Percentiles rank a stretch among this genome's conserved stretches.
phyloP scores from a whole-genome alignment of 768 basidiomycete species.

The Hypholoma fasciculare region DNA sequence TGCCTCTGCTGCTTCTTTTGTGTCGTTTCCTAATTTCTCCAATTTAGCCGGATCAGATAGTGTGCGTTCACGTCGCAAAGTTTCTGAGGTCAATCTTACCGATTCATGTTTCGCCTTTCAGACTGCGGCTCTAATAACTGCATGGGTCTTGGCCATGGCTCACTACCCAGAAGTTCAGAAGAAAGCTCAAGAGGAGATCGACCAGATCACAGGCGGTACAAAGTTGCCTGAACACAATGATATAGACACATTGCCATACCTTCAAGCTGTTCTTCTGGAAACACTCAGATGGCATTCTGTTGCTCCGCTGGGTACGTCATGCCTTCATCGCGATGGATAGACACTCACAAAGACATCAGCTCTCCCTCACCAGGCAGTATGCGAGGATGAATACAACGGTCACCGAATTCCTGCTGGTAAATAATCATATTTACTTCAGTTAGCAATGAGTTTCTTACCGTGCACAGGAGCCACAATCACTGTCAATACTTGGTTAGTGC shows the following conservation, averaged over 20 bases:
- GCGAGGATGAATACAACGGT: slow-evolving; percentile 33
- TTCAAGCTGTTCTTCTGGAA: slow-evolving; percentile 45
- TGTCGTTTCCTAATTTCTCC: not conserved
- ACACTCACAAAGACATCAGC: slow-evolving; percentile 18
- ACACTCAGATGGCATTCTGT: slow-evolving; percentile 40
- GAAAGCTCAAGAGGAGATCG: slow-evolving; percentile 44
- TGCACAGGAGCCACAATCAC: slow-evolving; percentile 24
- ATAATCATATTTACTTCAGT: not conserved
- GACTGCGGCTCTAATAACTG: slow-evolving; percentile 26
- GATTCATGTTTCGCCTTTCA: not conserved
- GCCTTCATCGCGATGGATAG: not conserved
- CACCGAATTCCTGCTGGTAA: slow-evolving; percentile 25
- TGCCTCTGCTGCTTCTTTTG: not conserved
- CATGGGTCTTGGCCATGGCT: slow-evolving; percentile 35
- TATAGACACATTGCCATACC: slow-evolving; percentile 36
- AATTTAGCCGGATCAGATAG: slow-evolving; percentile 5
- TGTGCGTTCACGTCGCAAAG: not conserved
- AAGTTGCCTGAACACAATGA: slow-evolving; percentile 43
- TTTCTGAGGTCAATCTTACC: too few relatives aligned
- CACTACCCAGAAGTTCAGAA: slow-evolving; percentile 40
- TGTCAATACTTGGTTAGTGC: slow-evolving; percentile 26
- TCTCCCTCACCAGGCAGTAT: slow-evolving; percentile 32
- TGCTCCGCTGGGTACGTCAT: slow-evolving; percentile 31
- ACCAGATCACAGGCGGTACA: slow-evolving; percentile 36
- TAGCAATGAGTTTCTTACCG: not conserved